Evolutionary conservation across 1,139 yeast species (phyloP).

Genomic region (Taiozyma sp.): DNA sequence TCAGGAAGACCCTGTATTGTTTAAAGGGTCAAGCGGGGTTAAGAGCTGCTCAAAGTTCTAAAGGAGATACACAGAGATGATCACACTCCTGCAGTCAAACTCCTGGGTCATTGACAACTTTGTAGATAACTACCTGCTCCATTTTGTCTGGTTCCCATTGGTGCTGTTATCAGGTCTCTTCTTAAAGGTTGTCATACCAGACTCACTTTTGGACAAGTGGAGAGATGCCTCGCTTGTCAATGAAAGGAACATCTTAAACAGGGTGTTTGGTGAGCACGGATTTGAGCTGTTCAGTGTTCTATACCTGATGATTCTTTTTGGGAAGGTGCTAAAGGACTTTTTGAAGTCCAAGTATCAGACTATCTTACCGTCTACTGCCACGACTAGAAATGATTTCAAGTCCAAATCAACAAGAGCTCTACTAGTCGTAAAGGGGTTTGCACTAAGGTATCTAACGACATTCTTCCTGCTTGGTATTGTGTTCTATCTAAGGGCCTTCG

Average conservation of each 20-base stretch:
- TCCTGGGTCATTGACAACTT: background rate
- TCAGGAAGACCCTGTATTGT: background rate
- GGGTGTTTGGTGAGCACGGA: constrained; percentile 30
- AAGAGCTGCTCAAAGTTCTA: background rate
- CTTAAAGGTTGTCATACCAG: background rate
- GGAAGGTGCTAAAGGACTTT: constrained; percentile 7
- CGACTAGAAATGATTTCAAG: background rate
- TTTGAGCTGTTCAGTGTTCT: constrained; percentile 25
- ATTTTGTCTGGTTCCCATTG: background rate
- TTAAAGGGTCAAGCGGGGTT: background rate
- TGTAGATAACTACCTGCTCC: background rate
- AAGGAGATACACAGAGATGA: background rate
- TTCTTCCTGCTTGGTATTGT: background rate
- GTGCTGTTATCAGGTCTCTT: background rate
- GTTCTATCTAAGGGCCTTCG: background rate
- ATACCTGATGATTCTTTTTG: constrained; percentile 15
- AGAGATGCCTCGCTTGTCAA: constrained; percentile 3
- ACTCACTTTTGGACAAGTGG: background rate
- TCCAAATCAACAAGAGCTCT: background rate
- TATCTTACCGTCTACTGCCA: constrained; percentile 4
- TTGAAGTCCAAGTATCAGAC: constrained; percentile 3
- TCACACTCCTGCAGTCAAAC: background rate
- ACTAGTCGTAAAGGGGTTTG: background rate
- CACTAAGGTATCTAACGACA: background rate
- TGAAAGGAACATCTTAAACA: constrained; percentile 20